A percentile compares a stretch with the other conserved stretches of the same genome.
Evolutionary conservation across 73 alveolate species (phyloP).

Genomic region (Tetrahymena malaccensis): DNA sequence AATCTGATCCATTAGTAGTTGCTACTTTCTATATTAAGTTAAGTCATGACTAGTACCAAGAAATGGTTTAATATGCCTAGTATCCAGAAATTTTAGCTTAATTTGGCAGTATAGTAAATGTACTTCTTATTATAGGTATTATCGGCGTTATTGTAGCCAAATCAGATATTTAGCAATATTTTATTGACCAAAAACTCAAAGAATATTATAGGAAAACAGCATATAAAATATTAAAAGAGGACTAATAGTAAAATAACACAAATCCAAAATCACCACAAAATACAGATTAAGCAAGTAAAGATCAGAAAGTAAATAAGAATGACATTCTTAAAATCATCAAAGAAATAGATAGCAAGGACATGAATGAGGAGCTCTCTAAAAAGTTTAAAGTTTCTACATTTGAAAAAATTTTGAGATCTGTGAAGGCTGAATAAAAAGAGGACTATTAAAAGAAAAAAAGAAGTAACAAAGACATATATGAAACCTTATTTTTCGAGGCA

Average conservation of each 20-base stretch:
- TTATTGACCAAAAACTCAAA: neutral
- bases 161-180: neutral
- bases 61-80: neutral
- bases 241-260: neutral
- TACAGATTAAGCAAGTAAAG: neutral
- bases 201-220: neutral
- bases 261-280: neutral
- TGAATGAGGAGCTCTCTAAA: neutral
- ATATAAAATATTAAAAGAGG: neutral
- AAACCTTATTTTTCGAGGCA: neutral
- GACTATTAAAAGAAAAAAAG: neutral
- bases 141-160: neutral
- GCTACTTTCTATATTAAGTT: neutral
- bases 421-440: neutral
- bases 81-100: neutral
- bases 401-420: neutral
- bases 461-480: neutral
- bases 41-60: neutral
- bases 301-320: neutral
- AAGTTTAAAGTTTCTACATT: neutral
- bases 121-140: neutral
- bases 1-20: neutral
- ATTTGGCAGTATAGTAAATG: neutral
- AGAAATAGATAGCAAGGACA: neutral
- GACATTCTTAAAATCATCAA: neutral